phyloP scores from a whole-genome alignment of 495 filamentous ascomycete genomes.

The Talaromyces liani region DNA sequence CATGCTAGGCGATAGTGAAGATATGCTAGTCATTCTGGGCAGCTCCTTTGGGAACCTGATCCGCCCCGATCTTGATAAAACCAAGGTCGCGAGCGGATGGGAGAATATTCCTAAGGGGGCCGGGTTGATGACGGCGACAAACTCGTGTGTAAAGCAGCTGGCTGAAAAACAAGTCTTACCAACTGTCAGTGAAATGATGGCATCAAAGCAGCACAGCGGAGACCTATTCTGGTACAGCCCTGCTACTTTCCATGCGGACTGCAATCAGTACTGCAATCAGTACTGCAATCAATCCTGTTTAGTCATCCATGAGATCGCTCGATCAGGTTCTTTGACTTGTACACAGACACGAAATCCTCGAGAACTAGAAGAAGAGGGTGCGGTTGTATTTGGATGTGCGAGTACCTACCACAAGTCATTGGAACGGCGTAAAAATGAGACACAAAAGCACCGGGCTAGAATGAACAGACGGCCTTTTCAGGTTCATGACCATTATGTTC shows the following conservation, averaged over 20 bases:
- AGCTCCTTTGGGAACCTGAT: background rate
- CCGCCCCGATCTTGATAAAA: background rate
- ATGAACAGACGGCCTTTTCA: no score
- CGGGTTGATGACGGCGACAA: background rate
- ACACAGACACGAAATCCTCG: no score
- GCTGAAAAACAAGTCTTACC: background rate
- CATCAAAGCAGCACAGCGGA: background rate
- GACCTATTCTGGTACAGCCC: background rate
- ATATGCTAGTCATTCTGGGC: slow-evolving; percentile 3
- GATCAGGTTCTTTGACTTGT: no score
- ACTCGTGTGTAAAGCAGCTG: background rate
- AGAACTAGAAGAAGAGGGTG: no score
- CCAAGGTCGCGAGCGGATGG: background rate
- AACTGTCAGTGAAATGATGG: background rate
- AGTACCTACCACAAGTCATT: no score
- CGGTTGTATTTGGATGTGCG: no score
- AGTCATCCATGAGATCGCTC: background rate
- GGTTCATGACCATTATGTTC: no score
- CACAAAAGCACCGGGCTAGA: no score
- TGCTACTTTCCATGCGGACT: background rate
- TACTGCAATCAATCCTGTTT: background rate
- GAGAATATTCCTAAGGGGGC: background rate
- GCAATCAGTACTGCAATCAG: background rate
- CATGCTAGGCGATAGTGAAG: background rate
- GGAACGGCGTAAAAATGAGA: no score